phyloP scores from a whole-genome alignment of 2,329 filamentous ascomycete genomes.

The Emericellopsis atlantica region DNA sequence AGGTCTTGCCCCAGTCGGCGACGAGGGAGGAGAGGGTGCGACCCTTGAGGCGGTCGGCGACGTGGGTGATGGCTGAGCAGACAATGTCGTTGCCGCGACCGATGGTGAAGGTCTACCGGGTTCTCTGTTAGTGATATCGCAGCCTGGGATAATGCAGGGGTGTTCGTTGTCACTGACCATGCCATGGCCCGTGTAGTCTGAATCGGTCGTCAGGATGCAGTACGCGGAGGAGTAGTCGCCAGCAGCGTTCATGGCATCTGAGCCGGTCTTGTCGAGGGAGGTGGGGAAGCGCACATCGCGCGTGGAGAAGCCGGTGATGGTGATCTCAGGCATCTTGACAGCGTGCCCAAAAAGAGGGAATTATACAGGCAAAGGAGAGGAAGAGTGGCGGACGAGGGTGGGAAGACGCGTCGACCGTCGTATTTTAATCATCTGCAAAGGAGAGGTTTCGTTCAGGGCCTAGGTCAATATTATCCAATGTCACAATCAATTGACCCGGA shows the following conservation, averaged over 20 bases:
- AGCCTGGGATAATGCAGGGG: not conserved
- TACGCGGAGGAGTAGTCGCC: constrained; percentile 92
- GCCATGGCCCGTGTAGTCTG: constrained; percentile 57
- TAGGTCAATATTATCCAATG: no score
- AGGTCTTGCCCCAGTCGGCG: constrained; percentile 73
- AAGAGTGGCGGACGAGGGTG: no score
- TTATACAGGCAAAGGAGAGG: no score
- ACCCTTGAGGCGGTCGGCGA: constrained; percentile 64
- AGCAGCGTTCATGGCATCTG: constrained; percentile 91
- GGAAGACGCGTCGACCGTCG: no score
- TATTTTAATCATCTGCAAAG: no score
- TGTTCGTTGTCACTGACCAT: constrained; percentile 42
- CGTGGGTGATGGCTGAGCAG: constrained; percentile 68
- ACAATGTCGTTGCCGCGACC: constrained; percentile 88
- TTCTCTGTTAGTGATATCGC: not conserved
- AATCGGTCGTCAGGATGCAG: constrained; percentile 78
- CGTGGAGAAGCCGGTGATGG: constrained; percentile 59
- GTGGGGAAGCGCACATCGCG: constrained; percentile 73
- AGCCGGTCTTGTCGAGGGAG: constrained; percentile 93
- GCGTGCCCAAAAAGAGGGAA: no score
- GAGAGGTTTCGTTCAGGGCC: no score
- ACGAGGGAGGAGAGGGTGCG: constrained; percentile 68
- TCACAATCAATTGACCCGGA: not conserved
- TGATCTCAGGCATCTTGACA: constrained; percentile 34
- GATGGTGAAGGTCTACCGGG: constrained; percentile 60